Conservation (phyloP, 2,329 filamentous ascomycete species). For the Grosmannia huntii region DNA sequence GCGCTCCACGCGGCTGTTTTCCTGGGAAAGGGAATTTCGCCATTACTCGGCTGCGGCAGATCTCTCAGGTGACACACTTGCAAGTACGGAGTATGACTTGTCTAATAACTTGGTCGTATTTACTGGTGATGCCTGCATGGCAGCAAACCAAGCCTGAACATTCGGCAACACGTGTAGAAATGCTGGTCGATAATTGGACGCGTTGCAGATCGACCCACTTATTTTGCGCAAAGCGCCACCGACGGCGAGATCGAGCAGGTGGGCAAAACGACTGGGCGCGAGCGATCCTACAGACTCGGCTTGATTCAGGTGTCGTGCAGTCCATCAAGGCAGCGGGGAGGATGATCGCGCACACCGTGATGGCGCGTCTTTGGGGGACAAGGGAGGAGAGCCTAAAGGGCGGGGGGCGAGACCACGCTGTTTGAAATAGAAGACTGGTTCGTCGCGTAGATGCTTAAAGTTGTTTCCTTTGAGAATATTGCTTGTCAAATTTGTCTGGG, state of each 20-base stretch:
- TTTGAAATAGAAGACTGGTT: not conserved
- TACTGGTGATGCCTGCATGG: not conserved
- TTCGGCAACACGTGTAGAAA: slow-evolving; percentile 8
- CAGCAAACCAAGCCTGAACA: not conserved
- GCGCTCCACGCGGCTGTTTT: not conserved
- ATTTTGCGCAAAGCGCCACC: not conserved
- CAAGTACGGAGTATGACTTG: not conserved
- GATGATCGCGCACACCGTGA: not conserved
- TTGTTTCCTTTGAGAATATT: not conserved
- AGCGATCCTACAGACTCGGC: not conserved
- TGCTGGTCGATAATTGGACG: slow-evolving; percentile 2
- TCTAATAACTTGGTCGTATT: not conserved
- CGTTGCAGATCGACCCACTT: not conserved
- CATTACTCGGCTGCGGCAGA: not conserved
- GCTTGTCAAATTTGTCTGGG: not conserved
- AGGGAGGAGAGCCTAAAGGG: not conserved
- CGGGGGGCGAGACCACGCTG: not conserved
- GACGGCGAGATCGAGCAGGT: slow-evolving; percentile 7
- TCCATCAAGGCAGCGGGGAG: not conserved
- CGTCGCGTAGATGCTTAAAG: not conserved
- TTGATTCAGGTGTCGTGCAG: not conserved
- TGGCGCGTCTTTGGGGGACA: too few species aligned
- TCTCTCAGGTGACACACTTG: not conserved
- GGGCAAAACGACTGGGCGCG: slow-evolving; percentile 11
- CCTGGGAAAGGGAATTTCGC: too few species aligned